Evolutionary conservation across 441 rosid species (phyloP), one percentile per base, ranked within the genome.

Genomic region (California macrophylla): DNA sequence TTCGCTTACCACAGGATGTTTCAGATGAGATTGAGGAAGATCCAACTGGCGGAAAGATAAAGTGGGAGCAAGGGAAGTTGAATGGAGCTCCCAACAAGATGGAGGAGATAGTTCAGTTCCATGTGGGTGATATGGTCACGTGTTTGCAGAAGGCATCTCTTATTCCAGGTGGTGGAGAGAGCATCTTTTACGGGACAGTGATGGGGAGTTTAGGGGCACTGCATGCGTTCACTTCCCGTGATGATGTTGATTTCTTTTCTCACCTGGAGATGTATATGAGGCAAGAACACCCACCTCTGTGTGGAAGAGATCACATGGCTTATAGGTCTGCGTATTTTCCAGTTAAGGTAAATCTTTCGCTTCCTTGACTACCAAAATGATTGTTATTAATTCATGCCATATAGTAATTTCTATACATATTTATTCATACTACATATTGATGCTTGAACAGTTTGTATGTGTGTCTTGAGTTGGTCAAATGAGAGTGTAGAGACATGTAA

Each of bases 251-350:
- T 78, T 93, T 93, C 83, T 93, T 93, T 79, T 89, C 96, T 26
- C 98, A 91, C 84, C 79, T 91, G 76, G 98, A 91, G 89, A 93
- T 93, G 96, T 93, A 89, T 79, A 73, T 93, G 89, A 88, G 97
- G 78, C 96, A 91, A 82, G 93, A 91, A 64, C 77, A 87, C 81
- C 98, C 95, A 12, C 98, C 97, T 32, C 83, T 93, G 78, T 93
- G 98, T 67, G 98, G 98, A 23, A 82, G 98, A 78, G 97, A 93
- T 76, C 97, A 93, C 75, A 89, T 89, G 92, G 93, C 95, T 68
- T 93, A 82, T 74, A 76, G 97, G 84, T 93, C 97, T 76, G 90
- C 97, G 6, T 93, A 93, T 82, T 93, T 93, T 42, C 98, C 97
- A 0, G 98, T 93, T 67, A 93, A 93, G 96, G 98, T 88, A 72